These are phyloP conservation scores for Amaranthus tricolor DNA, from an alignment of 179 eudicot species.

Conservation along the genomic window DNA sequence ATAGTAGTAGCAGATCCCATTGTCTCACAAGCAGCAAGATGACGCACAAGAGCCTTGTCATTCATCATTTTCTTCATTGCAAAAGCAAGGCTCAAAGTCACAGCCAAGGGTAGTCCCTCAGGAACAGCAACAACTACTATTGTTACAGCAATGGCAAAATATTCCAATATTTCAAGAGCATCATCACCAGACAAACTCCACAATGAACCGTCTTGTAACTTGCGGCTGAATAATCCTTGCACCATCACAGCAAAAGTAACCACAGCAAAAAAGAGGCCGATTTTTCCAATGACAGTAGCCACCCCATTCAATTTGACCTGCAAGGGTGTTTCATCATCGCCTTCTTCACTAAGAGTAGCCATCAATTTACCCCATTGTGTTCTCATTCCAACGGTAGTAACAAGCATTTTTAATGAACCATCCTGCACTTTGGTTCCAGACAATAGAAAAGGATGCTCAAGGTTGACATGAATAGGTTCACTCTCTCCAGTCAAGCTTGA, in stretches of 20 bases:
- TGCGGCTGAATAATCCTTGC: constrained; percentile 56
- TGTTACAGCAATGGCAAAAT: constrained; percentile 90
- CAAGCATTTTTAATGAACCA: constrained; percentile 90
- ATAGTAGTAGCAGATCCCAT: constrained; percentile 96
- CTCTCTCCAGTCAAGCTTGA: constrained; percentile 96
- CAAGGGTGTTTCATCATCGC: constrained; percentile 94
- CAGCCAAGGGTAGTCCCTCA: constrained; percentile 94
- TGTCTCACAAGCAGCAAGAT: constrained; percentile 95
- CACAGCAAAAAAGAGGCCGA: constrained; percentile 81
- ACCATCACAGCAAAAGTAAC: constrained; percentile 87
- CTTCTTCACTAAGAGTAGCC: constrained; percentile 93
- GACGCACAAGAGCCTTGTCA: constrained; percentile 92
- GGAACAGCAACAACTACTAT: constrained; percentile 98
- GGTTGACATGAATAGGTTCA: constrained; percentile 73
- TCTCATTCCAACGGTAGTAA: constrained; percentile 97
- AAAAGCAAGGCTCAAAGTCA: constrained; percentile 90
- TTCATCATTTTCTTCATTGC: constrained; percentile 99
- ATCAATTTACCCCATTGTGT: constrained; percentile 95
- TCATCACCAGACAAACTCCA: constrained; percentile 72
- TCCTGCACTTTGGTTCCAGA: constrained; percentile 97
- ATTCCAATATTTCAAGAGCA: constrained; percentile 70
- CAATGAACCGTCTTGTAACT: constrained; percentile 50
- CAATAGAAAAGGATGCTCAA: constrained; percentile 68
- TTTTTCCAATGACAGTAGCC: constrained; percentile 90
- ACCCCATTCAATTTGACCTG: constrained; percentile 96